phyloP scores from a whole-genome alignment of 1,284 basidiomycete species.

The Moniliella sp. region DNA sequence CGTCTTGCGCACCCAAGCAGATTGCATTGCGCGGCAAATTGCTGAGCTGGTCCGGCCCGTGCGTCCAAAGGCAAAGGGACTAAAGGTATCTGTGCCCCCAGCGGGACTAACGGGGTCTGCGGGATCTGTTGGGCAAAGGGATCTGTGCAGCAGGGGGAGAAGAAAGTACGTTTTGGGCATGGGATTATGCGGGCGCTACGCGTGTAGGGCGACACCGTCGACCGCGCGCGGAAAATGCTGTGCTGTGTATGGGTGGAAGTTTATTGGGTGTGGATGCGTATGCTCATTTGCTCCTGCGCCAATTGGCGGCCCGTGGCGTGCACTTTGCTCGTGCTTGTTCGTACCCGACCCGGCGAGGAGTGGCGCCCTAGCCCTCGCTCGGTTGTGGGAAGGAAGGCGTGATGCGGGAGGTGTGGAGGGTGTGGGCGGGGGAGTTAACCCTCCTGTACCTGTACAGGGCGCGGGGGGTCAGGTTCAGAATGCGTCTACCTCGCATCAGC shows the following conservation, averaged over 20 bases:
- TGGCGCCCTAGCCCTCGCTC: conserved; percentile 6
- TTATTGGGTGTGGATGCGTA: conserved; percentile 6
- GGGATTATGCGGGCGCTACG: neutral
- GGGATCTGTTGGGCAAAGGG: neutral
- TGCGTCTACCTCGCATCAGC: too few species aligned
- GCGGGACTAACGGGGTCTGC: neutral
- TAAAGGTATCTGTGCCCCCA: neutral
- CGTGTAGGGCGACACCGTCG: neutral
- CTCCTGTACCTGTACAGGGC: too few species aligned
- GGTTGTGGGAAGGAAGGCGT: conserved; percentile 7
- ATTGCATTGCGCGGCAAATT: conserved; percentile 3
- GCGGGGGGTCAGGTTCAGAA: too few species aligned
- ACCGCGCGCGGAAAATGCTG: neutral
- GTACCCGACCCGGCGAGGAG: conserved; percentile 7
- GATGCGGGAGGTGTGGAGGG: too few species aligned
- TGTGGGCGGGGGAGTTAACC: too few species aligned
- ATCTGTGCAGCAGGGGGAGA: neutral
- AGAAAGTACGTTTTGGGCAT: neutral
- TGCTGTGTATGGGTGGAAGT: conserved; percentile 8
- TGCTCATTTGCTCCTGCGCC: conserved; percentile 3
- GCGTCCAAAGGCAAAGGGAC: neutral
- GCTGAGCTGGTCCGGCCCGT: conserved; percentile 2
- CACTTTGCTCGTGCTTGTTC: conserved; percentile 3
- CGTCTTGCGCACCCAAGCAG: conserved; percentile 4
- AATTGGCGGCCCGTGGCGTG: conserved; percentile 1